Conservation (phyloP, 495 filamentous ascomycete species). For the Neurospora sp. region DNA sequence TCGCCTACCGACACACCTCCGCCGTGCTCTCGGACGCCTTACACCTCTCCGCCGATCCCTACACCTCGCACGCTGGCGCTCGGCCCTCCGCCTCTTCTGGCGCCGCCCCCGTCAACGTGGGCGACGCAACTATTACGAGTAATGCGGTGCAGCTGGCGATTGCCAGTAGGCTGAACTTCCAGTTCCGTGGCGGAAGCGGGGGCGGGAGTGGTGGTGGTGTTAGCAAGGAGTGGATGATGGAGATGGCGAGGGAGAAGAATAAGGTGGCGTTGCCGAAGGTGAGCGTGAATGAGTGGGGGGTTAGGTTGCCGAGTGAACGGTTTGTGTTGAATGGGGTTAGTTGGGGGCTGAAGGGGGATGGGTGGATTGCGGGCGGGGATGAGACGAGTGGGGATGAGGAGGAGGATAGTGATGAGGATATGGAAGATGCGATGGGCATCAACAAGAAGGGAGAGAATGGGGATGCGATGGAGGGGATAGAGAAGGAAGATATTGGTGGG, state of each 20-base stretch:
- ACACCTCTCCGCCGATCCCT: slow-evolving; percentile 53
- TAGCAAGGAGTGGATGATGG: slow-evolving; percentile 78
- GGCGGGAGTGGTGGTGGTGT: slow-evolving; percentile 36
- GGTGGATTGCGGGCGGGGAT: slow-evolving; percentile 48
- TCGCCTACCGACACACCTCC: slow-evolving; percentile 76
- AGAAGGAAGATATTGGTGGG: slow-evolving; percentile 38
- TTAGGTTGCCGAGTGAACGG: slow-evolving; percentile 78
- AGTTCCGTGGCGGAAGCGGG: slow-evolving; percentile 38
- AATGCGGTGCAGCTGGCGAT: slow-evolving; percentile 44
- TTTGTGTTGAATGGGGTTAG: slow-evolving; percentile 79
- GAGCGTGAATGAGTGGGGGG: slow-evolving; percentile 61
- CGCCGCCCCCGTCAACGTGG: slow-evolving; percentile 35
- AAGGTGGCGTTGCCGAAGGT: slow-evolving; percentile 67
- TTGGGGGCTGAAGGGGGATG: slow-evolving; percentile 67
- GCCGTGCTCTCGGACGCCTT: slow-evolving; percentile 58
- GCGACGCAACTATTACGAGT: slow-evolving; percentile 33
- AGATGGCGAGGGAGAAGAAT: slow-evolving; percentile 77
- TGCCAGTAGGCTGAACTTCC: slow-evolving; percentile 37
- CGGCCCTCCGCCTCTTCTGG: slow-evolving; percentile 34
- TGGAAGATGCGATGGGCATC: slow-evolving; percentile 25
- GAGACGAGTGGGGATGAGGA: slow-evolving; percentile 48
- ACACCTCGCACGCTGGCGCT: slow-evolving; percentile 42
- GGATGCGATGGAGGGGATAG: slow-evolving; percentile 16
- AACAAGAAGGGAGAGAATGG: slow-evolving; percentile 14
- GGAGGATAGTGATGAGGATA: slow-evolving; percentile 29